Evolutionary conservation across 805 yeast species (phyloP).

Genomic region (Candida loeiensis): DNA sequence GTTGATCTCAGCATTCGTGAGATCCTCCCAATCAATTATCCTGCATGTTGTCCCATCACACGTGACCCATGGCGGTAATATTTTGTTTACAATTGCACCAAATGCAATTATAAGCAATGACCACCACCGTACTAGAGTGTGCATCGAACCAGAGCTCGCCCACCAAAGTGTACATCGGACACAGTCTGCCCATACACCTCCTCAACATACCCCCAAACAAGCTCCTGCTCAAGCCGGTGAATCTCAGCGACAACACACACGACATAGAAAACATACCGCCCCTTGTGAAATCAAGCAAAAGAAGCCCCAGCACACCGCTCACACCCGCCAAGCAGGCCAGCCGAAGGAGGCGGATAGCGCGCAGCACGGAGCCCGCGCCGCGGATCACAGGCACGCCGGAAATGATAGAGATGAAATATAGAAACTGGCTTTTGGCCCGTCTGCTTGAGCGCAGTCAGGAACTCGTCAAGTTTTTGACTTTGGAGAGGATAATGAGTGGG

Average conservation of each 20-base stretch:
- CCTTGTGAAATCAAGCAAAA: constrained; percentile 14
- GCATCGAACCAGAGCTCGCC: not conserved
- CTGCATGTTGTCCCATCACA: not conserved
- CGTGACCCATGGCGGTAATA: constrained; percentile 2
- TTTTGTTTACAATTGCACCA: constrained; percentile 3
- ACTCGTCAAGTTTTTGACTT: constrained; percentile 25
- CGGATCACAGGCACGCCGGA: constrained; percentile 12
- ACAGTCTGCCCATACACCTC: not conserved
- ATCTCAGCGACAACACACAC: not conserved
- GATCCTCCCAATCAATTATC: not conserved
- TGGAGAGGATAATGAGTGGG: constrained; percentile 25
- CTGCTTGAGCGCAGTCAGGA: constrained; percentile 21
- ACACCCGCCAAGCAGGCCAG: constrained; percentile 24
- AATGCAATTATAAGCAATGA: not conserved
- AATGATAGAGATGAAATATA: constrained; percentile 24
- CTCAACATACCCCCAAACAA: not conserved
- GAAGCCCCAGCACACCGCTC: constrained; percentile 37
- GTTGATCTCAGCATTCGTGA: too few species aligned
- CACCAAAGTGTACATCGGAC: not conserved
- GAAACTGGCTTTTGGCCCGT: constrained; percentile 29
- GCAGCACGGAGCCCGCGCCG: not conserved
- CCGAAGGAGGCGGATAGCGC: constrained; percentile 13
- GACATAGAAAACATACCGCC: not conserved
- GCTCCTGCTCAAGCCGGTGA: not conserved
- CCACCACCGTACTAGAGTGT: constrained; percentile 1